Evolutionary conservation across 1,139 yeast species (phyloP).

Genomic region (Blastobotrys aristatus): DNA sequence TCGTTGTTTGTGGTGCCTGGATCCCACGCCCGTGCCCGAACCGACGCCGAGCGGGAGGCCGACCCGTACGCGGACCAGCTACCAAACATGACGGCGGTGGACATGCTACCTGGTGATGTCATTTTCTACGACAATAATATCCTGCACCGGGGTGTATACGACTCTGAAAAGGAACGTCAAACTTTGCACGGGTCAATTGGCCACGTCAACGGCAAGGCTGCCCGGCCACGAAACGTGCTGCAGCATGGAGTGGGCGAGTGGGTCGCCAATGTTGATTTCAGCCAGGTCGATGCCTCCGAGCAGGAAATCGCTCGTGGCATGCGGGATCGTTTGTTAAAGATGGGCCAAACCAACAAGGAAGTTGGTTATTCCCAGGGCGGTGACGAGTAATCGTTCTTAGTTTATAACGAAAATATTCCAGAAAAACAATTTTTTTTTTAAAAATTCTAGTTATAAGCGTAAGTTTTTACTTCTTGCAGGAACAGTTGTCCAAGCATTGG

Average conservation of each 20-base stretch:
- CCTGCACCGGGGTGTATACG: constrained; percentile 48
- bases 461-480: no score
- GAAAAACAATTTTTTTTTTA: no score
- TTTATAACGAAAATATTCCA: no score
- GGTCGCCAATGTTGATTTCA: constrained; percentile 25
- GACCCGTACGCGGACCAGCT: constrained; percentile 33
- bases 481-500: constrained; percentile 1
- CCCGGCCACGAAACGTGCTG: constrained; percentile 48
- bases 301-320: constrained; percentile 11
- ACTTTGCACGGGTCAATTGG: constrained; percentile 56
- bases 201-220: constrained; percentile 41
- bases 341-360: constrained; percentile 14
- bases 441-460: no score
- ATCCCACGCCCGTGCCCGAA: constrained; percentile 47
- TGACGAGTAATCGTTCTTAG: constrained; percentile 6
- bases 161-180: constrained; percentile 40
- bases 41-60: constrained; percentile 44
- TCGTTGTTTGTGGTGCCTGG: constrained; percentile 51
- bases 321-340: constrained; percentile 14
- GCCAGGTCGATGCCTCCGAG: constrained; percentile 10
- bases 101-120: constrained; percentile 49
- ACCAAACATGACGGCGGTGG: constrained; percentile 42
- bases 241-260: constrained; percentile 54
- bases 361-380: constrained; percentile 16
- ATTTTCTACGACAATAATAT: constrained; percentile 53